A percentile compares a stretch with the other conserved stretches of the same genome.
Conservation (phyloP, 805 yeast genomes). For the Millerozyma acaciae region DNA sequence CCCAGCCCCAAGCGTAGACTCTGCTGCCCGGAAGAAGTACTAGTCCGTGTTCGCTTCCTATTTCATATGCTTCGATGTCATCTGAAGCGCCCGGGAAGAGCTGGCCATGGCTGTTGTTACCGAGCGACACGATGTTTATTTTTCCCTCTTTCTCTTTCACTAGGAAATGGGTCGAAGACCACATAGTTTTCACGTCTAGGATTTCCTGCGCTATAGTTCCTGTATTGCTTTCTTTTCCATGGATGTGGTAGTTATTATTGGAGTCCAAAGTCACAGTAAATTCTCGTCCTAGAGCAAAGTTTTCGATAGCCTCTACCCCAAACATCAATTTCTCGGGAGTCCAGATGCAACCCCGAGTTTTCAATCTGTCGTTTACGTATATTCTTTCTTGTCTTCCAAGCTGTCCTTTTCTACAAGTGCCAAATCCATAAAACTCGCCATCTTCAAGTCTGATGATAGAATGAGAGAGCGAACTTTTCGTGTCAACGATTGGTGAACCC, state of each 20-base stretch:
- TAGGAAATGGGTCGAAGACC: slow-evolving; percentile 70
- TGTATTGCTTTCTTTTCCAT: slow-evolving; percentile 14
- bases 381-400: slow-evolving; percentile 18
- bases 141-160: slow-evolving; percentile 2
- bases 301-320: slow-evolving; percentile 2
- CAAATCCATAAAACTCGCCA: slow-evolving; percentile 61
- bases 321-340: slow-evolving; percentile 19
- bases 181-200: slow-evolving; percentile 46
- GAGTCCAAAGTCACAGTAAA: slow-evolving; percentile 41
- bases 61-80: slow-evolving; percentile 24
- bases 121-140: slow-evolving; percentile 44
- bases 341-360: slow-evolving; percentile 18
- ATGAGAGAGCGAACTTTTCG: slow-evolving; percentile 44
- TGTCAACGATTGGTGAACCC: slow-evolving; percentile 5
- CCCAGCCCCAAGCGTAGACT: slow-evolving; percentile 94
- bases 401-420: slow-evolving; percentile 63
- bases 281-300: slow-evolving; percentile 52
- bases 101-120: slow-evolving; percentile 80
- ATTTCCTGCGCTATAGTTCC: slow-evolving; percentile 3
- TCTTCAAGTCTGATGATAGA: slow-evolving; percentile 34
- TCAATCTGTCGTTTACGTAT: slow-evolving; percentile 5
- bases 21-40: slow-evolving; percentile 21
- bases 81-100: slow-evolving; percentile 22
- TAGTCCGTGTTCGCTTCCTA: slow-evolving; percentile 90
- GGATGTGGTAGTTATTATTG: slow-evolving; percentile 9